Percentiles rank a stretch among this genome's conserved stretches.
Evolutionary conservation across 805 yeast genomes (phyloP).

Genomic region (Pichia phayaonensis): DNA sequence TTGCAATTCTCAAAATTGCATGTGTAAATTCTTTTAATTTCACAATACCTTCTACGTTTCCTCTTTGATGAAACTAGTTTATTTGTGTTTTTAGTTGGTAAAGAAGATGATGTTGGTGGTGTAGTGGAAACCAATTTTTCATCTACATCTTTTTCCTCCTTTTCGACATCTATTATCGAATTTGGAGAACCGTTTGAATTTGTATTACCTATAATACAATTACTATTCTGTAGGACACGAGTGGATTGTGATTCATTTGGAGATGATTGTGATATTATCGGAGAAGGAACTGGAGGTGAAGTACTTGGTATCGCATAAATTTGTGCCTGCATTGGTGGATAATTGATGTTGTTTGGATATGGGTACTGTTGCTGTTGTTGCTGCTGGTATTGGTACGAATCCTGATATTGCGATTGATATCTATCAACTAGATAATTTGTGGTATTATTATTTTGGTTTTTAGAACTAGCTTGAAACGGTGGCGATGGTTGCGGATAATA

Average conservation of each 20-base stretch:
- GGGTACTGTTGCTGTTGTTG: neutral
- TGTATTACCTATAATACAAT: neutral
- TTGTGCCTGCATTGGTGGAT: neutral
- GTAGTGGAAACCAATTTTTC: neutral
- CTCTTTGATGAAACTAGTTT: constrained; percentile 27
- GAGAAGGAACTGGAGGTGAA: neutral
- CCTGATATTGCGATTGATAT: neutral
- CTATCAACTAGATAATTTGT: neutral
- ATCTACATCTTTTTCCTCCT: neutral
- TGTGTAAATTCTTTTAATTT: constrained; percentile 46
- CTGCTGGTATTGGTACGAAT: neutral
- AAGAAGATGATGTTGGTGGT: neutral
- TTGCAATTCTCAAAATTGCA: constrained; percentile 42
- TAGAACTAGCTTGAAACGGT: neutral
- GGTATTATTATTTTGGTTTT: neutral
- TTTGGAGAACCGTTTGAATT: neutral
- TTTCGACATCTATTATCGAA: neutral
- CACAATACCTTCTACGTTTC: constrained; percentile 47
- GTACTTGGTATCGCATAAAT: neutral
- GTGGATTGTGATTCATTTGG: neutral
- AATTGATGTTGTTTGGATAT: neutral
- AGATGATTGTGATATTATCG: neutral
- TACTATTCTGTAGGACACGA: neutral
- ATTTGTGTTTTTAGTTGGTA: neutral
- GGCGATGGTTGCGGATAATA: neutral